Evolutionary conservation across 176 grass and related monocot species (phyloP).

Genomic region (Carex scoparia): DNA sequence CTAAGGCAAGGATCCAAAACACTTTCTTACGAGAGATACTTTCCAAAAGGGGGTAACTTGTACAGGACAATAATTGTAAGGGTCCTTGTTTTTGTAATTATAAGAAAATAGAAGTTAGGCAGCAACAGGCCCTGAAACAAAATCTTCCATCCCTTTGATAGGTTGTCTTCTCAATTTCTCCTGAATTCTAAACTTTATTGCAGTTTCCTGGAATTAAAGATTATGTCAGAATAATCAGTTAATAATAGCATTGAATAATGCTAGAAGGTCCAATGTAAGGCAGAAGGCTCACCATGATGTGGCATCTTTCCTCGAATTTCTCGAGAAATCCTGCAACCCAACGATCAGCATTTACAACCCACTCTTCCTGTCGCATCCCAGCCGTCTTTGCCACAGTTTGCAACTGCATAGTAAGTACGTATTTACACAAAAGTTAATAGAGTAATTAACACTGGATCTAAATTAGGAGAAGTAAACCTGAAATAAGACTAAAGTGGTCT

Average conservation of each 20-base stretch:
- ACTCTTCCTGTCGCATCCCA: slow-evolving; percentile 73
- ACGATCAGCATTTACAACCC: slow-evolving; percentile 83
- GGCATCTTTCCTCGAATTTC: slow-evolving; percentile 95
- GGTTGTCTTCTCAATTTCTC: slow-evolving; percentile 60
- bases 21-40: not conserved
- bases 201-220: slow-evolving; percentile 67
- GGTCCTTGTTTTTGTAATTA: not conserved
- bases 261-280: not conserved
- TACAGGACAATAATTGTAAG: not conserved
- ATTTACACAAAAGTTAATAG: slow-evolving; percentile 1
- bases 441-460: not conserved
- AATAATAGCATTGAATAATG: not conserved
- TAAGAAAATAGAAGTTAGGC: slow-evolving; percentile 26
- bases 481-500: not conserved
- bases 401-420: slow-evolving; percentile 44
- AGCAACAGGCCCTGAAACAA: slow-evolving; percentile 41
- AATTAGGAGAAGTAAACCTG: not conserved
- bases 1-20: not conserved
- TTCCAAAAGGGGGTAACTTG: slow-evolving; percentile 7
- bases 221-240: slow-evolving; percentile 8
- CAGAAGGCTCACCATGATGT: slow-evolving; percentile 56
- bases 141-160: slow-evolving; percentile 41
- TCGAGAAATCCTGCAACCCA: slow-evolving; percentile 95
- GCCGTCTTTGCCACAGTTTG: slow-evolving; percentile 87
- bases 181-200: slow-evolving; percentile 91